Conservation (phyloP, 2,329 filamentous ascomycete species). For the Sporothrix mexicana region DNA sequence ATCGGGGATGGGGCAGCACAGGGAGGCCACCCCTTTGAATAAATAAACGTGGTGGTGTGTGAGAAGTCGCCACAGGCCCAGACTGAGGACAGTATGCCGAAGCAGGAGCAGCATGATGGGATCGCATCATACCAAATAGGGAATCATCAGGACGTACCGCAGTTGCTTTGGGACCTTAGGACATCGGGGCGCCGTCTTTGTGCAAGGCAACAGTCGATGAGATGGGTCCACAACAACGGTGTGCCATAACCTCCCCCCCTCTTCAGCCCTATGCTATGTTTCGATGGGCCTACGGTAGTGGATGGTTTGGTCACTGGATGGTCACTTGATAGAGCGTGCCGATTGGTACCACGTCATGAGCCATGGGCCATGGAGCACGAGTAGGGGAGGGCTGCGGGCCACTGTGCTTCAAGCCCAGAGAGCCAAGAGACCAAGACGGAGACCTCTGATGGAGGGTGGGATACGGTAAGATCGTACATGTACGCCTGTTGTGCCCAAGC, state of each 20-base stretch:
- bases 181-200: not conserved
- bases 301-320: not conserved
- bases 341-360: slow-evolving; percentile 6
- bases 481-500: no score
- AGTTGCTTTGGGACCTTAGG: not conserved
- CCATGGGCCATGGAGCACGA: no score
- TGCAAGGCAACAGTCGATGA: not conserved
- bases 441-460: not conserved
- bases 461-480: not conserved
- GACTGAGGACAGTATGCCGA: not conserved
- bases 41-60: not conserved
- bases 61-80: slow-evolving; percentile 14
- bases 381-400: not conserved
- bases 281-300: not conserved
- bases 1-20: not conserved
- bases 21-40: not conserved
- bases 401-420: no score
- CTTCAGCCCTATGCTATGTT: slow-evolving; percentile 13
- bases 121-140: not conserved
- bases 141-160: not conserved
- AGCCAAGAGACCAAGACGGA: slow-evolving; percentile 10
- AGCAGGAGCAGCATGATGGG: not conserved
- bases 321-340: not conserved
- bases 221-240: not conserved
- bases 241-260: not conserved